phyloP scores from a whole-genome alignment of 2,329 filamentous ascomycete species.

The Alternaria angustiovoidea region DNA sequence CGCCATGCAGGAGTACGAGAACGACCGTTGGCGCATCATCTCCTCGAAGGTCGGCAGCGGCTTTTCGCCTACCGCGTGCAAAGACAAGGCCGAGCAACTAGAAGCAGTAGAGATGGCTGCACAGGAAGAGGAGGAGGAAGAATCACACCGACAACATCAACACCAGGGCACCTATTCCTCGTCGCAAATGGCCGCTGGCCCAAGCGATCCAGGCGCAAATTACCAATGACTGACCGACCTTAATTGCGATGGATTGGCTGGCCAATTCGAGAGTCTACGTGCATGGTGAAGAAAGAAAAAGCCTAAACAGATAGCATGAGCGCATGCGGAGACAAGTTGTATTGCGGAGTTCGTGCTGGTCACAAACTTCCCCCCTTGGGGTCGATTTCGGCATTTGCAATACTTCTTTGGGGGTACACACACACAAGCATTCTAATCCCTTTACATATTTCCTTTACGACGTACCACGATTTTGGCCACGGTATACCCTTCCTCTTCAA shows the following conservation, averaged over 20 bases:
- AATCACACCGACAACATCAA: conserved; percentile 28
- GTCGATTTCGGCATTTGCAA: conserved; percentile 11
- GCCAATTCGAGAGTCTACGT: conserved; percentile 37
- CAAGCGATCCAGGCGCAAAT: conserved; percentile 41
- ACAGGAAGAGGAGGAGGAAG: conserved; percentile 32
- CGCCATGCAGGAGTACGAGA: conserved; percentile 84
- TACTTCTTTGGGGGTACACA: conserved; percentile 22
- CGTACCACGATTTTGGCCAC: conserved; percentile 39
- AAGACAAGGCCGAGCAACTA: conserved; percentile 77
- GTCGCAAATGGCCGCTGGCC: conserved; percentile 40
- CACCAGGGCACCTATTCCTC: conserved; percentile 44
- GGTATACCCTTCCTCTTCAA: conserved; percentile 36
- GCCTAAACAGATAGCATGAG: conserved; percentile 15
- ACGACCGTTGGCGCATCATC: conserved; percentile 92
- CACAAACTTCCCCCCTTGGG: conserved; percentile 25
- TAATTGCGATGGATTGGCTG: conserved; percentile 18
- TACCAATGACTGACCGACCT: conserved; percentile 49
- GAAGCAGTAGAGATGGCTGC: conserved; percentile 40
- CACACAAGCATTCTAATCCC: conserved; percentile 39
- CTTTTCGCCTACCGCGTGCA: conserved; percentile 86
- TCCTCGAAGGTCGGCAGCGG: conserved; percentile 90
- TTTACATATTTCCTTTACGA: conserved; percentile 33
- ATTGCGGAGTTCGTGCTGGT: conserved; percentile 42
- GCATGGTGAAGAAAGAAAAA: conserved; percentile 30
- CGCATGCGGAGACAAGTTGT: conserved; percentile 5